Conservation (phyloP, 2,329 filamentous ascomycete genomes). For the Venturia carpophila region DNA sequence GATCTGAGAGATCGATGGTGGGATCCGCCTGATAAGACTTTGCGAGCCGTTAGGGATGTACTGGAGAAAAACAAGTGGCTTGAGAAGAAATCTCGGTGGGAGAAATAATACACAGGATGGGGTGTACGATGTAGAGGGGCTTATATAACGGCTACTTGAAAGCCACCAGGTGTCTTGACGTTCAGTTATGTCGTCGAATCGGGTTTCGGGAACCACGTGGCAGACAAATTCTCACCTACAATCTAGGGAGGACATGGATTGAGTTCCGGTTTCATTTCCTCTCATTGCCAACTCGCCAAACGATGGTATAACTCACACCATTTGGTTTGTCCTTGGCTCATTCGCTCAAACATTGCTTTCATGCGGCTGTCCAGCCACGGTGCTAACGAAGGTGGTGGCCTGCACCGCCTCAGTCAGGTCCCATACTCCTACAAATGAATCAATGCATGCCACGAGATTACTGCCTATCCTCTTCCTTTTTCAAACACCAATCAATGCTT, state of each 20-base stretch:
- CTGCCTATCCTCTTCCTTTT: not conserved
- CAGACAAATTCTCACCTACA: not conserved
- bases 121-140: too few relatives aligned
- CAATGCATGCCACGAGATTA: not conserved
- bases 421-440: not conserved
- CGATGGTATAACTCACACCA: too few relatives aligned
- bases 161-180: too few relatives aligned
- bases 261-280: too few relatives aligned
- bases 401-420: not conserved
- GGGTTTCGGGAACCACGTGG: not conserved
- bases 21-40: conserved; percentile 21
- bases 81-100: not conserved
- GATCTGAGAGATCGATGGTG: conserved; percentile 38
- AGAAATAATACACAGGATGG: not conserved
- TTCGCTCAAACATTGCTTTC: too few relatives aligned
- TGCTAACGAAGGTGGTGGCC: not conserved
- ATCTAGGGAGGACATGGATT: too few relatives aligned
- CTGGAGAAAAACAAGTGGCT: not conserved
- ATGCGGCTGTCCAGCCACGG: not conserved
- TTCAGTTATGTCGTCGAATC: not conserved
- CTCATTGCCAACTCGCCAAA: too few relatives aligned
- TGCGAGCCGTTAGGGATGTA: conserved; percentile 4
- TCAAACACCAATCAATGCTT: not conserved
- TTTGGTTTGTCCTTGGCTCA: too few relatives aligned
- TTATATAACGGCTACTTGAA: not conserved